Evolutionary conservation across 169 alveolate genomes (phyloP).

Genomic region (Amoebophrya sp.): DNA sequence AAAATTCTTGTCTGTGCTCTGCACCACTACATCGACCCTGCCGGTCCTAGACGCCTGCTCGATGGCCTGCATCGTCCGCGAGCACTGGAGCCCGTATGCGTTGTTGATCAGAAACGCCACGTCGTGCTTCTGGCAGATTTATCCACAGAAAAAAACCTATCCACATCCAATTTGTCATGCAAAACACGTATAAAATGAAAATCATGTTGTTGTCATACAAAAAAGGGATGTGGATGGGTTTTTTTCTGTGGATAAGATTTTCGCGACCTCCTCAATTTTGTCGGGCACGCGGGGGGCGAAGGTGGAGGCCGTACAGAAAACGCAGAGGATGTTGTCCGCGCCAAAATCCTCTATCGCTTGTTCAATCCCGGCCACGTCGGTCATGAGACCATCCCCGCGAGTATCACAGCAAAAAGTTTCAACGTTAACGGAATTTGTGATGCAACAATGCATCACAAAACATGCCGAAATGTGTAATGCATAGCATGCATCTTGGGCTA

Average conservation of each 20-base stretch:
- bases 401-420: not conserved
- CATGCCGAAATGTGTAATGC: too few species aligned
- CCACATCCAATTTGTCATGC: not conserved
- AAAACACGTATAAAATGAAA: not conserved
- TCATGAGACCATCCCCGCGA: conserved; percentile 52
- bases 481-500: too few species aligned
- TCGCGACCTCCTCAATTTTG: conserved; percentile 59
- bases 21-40: conserved; percentile 64
- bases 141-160: too few species aligned
- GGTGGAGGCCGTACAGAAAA: conserved; percentile 67
- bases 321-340: conserved; percentile 56
- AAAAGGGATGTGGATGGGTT: too few species aligned
- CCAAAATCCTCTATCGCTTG: conserved; percentile 47
- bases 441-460: too few species aligned
- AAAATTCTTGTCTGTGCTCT: conserved; percentile 76
- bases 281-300: conserved; percentile 83
- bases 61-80: conserved; percentile 57
- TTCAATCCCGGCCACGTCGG: conserved; percentile 59
- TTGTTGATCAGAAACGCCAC: conserved; percentile 68
- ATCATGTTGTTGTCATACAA: not conserved
- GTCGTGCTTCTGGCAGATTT: conserved; percentile 55
- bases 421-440: too few species aligned
- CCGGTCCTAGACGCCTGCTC: conserved; percentile 61
- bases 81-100: conserved; percentile 79
- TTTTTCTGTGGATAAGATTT: too few species aligned